Evolutionary conservation across 495 filamentous ascomycete species (phyloP), one percentile per base, ranked within the genome.

Genomic region (Penicillium salamii): DNA sequence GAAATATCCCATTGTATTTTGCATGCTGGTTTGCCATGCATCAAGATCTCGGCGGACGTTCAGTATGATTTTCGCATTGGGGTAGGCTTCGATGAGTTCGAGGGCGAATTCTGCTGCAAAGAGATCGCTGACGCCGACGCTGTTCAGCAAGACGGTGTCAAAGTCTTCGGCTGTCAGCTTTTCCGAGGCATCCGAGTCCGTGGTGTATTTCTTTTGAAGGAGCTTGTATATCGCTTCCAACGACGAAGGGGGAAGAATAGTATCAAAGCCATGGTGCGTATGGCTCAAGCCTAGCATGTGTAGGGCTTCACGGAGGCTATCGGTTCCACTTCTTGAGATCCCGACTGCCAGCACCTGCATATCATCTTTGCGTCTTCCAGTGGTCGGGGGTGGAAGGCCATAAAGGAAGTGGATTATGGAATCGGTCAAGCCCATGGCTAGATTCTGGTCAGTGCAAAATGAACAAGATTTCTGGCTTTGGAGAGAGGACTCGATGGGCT

Each of bases 61-160:
- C 11, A 84, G 63, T 28, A 83, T 66, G 12, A 83, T 72, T 49
- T 81, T 82, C 20, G 80, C 80, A 13, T 84, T 69, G 1, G 81
- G 79, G 46, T 84, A 84, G 4, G 78, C 78, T 17, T 71, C 71
- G 29, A 79, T 72, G 2, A 84, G 65, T 53, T 84, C 81, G 29
- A 71, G 67, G n/a, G 74, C 76, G 51, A 84, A 82, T 19, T 70
- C 65, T n/a, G 70, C 69, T 14, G 74, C 74, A 7, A 78, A 73
- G 46, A 72, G 70, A 58, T 85, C 82, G 56, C 70, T 76, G 8
- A 83, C 74, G 7, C 76, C 81, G 41, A 74, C 65, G 53, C 58
- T 60, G 47, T 76, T 55, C 6, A 73, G 70, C 13, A 80, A 52
- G 2, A 80, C 7, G 5, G 57, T 46, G 55, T 80, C 77, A 20